A percentile compares a stretch with the other conserved stretches of the same genome.
phyloP scores from a whole-genome alignment of 257 asterid species.

The Scutellaria barbata region DNA sequence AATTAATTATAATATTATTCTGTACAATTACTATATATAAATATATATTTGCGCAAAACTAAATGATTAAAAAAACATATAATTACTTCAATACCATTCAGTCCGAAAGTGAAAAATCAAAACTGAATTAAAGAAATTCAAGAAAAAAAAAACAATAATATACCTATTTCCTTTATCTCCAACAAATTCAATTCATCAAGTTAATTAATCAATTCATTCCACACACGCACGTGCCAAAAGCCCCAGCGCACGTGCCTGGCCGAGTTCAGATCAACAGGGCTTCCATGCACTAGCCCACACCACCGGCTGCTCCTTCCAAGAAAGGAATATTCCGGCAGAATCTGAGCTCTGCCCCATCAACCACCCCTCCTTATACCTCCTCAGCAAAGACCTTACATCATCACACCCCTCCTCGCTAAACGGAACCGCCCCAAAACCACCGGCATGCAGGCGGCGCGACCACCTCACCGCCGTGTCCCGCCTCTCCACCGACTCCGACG shows the following conservation, averaged over 20 bases:
- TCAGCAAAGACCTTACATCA: constrained; percentile 81
- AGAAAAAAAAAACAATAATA: constrained; percentile 9
- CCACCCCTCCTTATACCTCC: constrained; percentile 96
- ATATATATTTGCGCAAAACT: too few relatives aligned
- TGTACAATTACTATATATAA: too few relatives aligned
- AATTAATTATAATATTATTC: too few relatives aligned
- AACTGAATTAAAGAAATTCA: neutral
- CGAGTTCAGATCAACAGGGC: constrained; percentile 48
- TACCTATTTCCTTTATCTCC: constrained; percentile 31
- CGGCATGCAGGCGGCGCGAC: constrained; percentile 70
- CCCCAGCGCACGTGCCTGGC: constrained; percentile 35
- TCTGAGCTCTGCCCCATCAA: constrained; percentile 65
- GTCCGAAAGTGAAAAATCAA: constrained; percentile 22
- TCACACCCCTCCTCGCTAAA: constrained; percentile 91
- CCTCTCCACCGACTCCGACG: constrained; percentile 72
- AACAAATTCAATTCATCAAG: constrained; percentile 42
- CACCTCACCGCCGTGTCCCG: constrained; percentile 81
- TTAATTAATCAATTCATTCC: constrained; percentile 2
- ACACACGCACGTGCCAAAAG: constrained; percentile 45
- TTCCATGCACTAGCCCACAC: constrained; percentile 99
- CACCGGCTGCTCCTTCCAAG: constrained; percentile 94
- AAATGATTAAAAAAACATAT: neutral
- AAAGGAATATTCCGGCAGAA: constrained; percentile 88
- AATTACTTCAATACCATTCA: constrained; percentile 46
- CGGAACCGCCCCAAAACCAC: constrained; percentile 53